Evolutionary conservation across 2,329 filamentous ascomycete genomes (phyloP).

Genomic region (Periconia sp.): DNA sequence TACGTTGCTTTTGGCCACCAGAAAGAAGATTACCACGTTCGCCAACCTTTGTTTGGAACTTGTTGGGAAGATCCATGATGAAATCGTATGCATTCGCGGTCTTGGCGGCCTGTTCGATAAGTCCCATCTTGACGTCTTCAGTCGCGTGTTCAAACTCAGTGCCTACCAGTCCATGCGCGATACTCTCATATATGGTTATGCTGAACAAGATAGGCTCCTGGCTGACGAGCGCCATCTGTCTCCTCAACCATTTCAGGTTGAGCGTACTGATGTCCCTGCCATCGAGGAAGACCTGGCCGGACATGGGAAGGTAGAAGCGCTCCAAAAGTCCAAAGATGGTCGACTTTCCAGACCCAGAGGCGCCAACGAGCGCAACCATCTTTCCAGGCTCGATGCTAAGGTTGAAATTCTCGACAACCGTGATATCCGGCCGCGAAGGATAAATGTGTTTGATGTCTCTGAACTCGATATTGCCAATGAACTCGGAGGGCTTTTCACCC

Average conservation of each 20-base stretch:
- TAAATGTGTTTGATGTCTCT: constrained; percentile 89
- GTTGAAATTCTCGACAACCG: constrained; percentile 81
- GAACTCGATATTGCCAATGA: constrained; percentile 79
- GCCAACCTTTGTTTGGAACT: constrained; percentile 93
- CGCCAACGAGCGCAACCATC: constrained; percentile 88
- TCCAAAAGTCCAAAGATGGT: constrained; percentile 93
- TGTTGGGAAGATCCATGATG: constrained; percentile 76
- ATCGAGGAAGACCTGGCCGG: constrained; percentile 77
- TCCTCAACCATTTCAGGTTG: constrained; percentile 87
- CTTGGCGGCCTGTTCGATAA: constrained; percentile 79
- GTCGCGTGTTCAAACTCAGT: constrained; percentile 68
- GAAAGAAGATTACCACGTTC: constrained; percentile 90
- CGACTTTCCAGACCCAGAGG: constrained; percentile 91
- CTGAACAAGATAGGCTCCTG: constrained; percentile 92
- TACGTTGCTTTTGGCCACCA: constrained; percentile 95
- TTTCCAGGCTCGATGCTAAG: constrained; percentile 84
- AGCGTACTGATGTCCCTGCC: constrained; percentile 77
- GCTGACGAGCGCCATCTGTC: constrained; percentile 88
- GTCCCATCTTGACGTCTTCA: constrained; percentile 64
- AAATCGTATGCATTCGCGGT: constrained; percentile 97
- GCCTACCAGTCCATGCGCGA: constrained; percentile 86
- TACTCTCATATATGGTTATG: constrained; percentile 87
- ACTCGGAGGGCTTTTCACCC: constrained; percentile 71
- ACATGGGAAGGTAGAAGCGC: constrained; percentile 89
- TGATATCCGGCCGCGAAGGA: constrained; percentile 86